Evolutionary conservation across 169 alveolate species (phyloP), one percentile per base, ranked within the genome.

Genomic region (Babesia gibsoni): DNA sequence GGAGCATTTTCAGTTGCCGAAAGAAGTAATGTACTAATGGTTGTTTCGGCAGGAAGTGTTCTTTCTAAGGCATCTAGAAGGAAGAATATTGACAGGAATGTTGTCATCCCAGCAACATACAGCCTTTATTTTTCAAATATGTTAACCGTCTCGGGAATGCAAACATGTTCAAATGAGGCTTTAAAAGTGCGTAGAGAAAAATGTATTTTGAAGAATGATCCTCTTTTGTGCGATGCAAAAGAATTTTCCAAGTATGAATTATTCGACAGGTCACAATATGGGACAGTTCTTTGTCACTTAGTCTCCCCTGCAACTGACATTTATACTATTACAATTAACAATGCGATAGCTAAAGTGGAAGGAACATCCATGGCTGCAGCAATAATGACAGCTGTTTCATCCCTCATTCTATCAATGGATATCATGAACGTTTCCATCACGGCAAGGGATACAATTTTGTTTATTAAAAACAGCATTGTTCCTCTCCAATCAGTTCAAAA

Each of bases 311-410:
- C 86, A 5, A 66, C 73, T 29, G 63, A 67, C 27, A 73, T 82
- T 39, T 73, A 73, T 53, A 74, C 85, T 29, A 42, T 70, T 4
- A 56, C 66, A 2, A 69, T 80, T 9, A 64, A 67, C 20, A 82
- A 82, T 25, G 39, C 83, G 30, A 74, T 52, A 68, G 75, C 63
- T 36, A 46, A 49, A 20, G 69, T 39, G 8, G 77, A 82, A 53
- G 90, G 90, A 4, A 61, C 77, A 1, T 82, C 90, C 18, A 64
- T 73, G 81, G 90, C 90, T 14, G 78, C 85, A n/a, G 86, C 82
- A 16, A 82, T 74, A 39, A 80, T 82, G 53, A 52, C 82, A 29
- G 90, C 85, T 27, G 83, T 82, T 0, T 36, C 43, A 52, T 74
- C 72, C 25, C 64, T 82, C 25, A 39, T 82, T 30, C 68, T 74